Base-by-base conservation (phyloP, 2,329 filamentous ascomycete genomes). In the Aspergillus terreus region DNA sequence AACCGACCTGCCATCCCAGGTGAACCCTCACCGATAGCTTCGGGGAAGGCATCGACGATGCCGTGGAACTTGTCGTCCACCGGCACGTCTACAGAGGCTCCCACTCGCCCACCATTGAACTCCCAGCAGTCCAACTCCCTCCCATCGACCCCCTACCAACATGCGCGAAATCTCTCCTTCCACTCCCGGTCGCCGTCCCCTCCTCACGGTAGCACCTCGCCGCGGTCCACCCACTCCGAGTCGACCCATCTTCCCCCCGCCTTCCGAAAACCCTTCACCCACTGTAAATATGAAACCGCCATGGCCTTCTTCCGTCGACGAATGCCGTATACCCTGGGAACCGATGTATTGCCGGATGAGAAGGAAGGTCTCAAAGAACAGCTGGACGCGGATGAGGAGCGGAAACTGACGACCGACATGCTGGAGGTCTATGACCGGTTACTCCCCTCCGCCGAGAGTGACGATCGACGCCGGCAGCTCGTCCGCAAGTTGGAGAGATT, bases 251-350 rank as follows among this genome's bases (percentile, higher is more conserved):
- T 83, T 30, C 76, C 90, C 54, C 83, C 87, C 1, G 85, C 87
- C 6, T 73, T 88, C 54, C 82, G 84, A 54, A 83, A 84, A 54
- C 78, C 85, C 17, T 83, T 84, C 58, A 77, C 81, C 53, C 80
- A 83, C 63, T 99, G 94, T 76, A 89, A 87, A 66, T 96, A 88
- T 73, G 94, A 99, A 76, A 95, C 90, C 11, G 87, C 87, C 19
- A 83, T 91, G 68, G 85, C 90, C 21, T 85, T 88, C 67, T 87
- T 88, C 46, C 85, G 90, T 62, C 82, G 94, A 69, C 82, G 94
- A 63, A 95, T 99, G 80, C 90, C 90, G 17, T 99, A 99, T 75
- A 91, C 85, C 59, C 81, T 94, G 51, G 92, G 92, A n/a, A 84
- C 84, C 55, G 88, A 95, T 58, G 79, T 82, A 58, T 74, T 97